A percentile compares a stretch with the other conserved stretches of the same genome.
These are phyloP conservation scores for Candida cerambycidarum DNA, from an alignment of 805 yeast genomes.

Conservation along the genomic window DNA sequence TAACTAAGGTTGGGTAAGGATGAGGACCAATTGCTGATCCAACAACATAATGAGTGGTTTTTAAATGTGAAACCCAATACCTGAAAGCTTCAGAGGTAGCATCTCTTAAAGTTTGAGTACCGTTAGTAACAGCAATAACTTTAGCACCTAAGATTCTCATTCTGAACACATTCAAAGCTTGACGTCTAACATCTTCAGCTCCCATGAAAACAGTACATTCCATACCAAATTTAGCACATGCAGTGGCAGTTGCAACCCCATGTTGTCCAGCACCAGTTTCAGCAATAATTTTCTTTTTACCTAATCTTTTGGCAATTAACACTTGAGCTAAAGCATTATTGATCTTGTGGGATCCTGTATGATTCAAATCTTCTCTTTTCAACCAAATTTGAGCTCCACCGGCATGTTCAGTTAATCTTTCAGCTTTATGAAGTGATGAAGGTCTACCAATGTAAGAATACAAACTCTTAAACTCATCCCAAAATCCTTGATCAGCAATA, in stretches of 20 bases:
- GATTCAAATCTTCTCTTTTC: conserved; percentile 94
- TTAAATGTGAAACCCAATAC: conserved; percentile 86
- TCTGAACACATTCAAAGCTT: conserved; percentile 96
- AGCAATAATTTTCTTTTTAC: conserved; percentile 75
- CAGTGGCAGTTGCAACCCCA: conserved; percentile 92
- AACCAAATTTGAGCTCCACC: conserved; percentile 96
- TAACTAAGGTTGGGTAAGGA: conserved; percentile 96
- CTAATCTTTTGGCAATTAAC: conserved; percentile 73
- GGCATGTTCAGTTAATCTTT: conserved; percentile 80
- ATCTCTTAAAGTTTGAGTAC: conserved; percentile 94
- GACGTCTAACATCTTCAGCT: conserved; percentile 98
- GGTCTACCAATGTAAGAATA: conserved; percentile 97
- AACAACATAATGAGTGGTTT: conserved; percentile 88
- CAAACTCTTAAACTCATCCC: conserved; percentile 85
- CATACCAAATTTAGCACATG: conserved; percentile 89
- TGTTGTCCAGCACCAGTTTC: conserved; percentile 95
- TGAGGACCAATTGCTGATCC: conserved; percentile 99
- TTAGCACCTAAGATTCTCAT: conserved; percentile 96
- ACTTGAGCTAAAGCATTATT: conserved; percentile 85
- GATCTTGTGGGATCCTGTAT: conserved; percentile 86
- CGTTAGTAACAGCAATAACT: conserved; percentile 89
- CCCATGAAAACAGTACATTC: conserved; percentile 97
- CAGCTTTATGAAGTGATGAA: conserved; percentile 87
- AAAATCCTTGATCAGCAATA: conserved; percentile 83
- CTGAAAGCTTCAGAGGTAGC: conserved; percentile 98